phyloP scores from a whole-genome alignment of 1,284 basidiomycete genomes.

The Athelia sp. region DNA sequence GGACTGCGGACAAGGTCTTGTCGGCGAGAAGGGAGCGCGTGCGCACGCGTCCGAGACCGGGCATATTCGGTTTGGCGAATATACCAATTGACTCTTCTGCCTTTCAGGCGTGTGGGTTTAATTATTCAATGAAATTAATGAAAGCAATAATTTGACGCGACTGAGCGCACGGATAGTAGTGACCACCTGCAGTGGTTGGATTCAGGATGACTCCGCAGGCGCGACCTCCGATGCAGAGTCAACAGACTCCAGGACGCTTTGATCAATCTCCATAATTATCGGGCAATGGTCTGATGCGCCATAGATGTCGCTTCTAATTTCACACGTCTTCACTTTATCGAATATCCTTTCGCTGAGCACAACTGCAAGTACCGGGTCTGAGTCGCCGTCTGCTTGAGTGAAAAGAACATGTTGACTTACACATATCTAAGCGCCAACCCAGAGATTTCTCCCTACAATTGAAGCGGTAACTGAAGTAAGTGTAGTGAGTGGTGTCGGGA shows the following conservation, averaged over 20 bases:
- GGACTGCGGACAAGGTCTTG: slow-evolving; percentile 75
- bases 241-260: neutral
- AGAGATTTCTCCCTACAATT: slow-evolving; percentile 77
- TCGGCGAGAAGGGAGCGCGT: slow-evolving; percentile 89
- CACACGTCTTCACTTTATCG: slow-evolving; percentile 65
- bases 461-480: slow-evolving; percentile 85
- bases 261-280: slow-evolving; percentile 65
- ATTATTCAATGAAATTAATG: slow-evolving; percentile 42
- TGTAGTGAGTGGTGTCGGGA: slow-evolving; percentile 67
- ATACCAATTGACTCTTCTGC: slow-evolving; percentile 35
- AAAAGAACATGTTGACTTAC: slow-evolving; percentile 38
- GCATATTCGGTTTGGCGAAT: slow-evolving; percentile 87
- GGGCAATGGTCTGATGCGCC: slow-evolving; percentile 85
- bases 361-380: slow-evolving; percentile 35
- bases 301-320: slow-evolving; percentile 80
- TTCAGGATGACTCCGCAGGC: slow-evolving; percentile 12
- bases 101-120: slow-evolving; percentile 34
- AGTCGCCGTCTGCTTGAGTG: slow-evolving; percentile 2
- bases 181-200: slow-evolving; percentile 39
- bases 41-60: slow-evolving; percentile 84
- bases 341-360: slow-evolving; percentile 66
- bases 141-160: slow-evolving; percentile 13
- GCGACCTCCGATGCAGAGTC: neutral
- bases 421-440: slow-evolving; percentile 86
- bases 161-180: slow-evolving; percentile 36